These are phyloP conservation scores for Boletellus deceptivus DNA, from an alignment of 1,284 basidiomycete species.

Conservation along the genomic window DNA sequence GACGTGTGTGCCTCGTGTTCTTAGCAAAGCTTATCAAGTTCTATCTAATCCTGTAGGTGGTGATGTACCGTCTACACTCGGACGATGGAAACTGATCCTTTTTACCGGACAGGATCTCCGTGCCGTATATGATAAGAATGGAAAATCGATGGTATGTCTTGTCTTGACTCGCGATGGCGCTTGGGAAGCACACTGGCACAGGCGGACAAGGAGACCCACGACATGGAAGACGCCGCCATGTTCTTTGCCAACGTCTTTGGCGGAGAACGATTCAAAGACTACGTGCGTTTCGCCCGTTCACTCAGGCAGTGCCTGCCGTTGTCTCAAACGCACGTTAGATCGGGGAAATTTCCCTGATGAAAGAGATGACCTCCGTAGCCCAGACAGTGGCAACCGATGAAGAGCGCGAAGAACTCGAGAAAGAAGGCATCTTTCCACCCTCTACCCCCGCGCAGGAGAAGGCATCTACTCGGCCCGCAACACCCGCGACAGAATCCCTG, in stretches of 20 bases:
- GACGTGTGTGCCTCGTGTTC: slow-evolving; percentile 21
- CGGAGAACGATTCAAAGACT: slow-evolving; percentile 82
- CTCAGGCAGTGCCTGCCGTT: neutral
- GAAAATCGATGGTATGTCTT: slow-evolving; percentile 72
- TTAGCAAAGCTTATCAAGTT: slow-evolving; percentile 88
- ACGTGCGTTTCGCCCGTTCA: slow-evolving; percentile 51
- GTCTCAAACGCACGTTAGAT: slow-evolving; percentile 50
- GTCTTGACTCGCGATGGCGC: slow-evolving; percentile 9
- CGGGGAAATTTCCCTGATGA: slow-evolving; percentile 91
- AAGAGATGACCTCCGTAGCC: slow-evolving; percentile 82
- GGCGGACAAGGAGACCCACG: slow-evolving; percentile 71
- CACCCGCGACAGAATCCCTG: slow-evolving; percentile 24
- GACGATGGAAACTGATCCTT: slow-evolving; percentile 18
- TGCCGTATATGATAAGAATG: slow-evolving; percentile 94
- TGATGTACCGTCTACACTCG: slow-evolving; percentile 16
- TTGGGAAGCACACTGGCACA: slow-evolving; percentile 24
- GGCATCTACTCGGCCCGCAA: slow-evolving; percentile 22
- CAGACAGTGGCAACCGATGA: slow-evolving; percentile 86
- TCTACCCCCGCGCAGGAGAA: slow-evolving; percentile 20
- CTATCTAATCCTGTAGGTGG: slow-evolving; percentile 73
- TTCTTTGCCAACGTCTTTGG: slow-evolving; percentile 94
- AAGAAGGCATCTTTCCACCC: slow-evolving; percentile 45
- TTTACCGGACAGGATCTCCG: slow-evolving; percentile 66
- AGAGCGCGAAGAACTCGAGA: slow-evolving; percentile 86
- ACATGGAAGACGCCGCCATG: slow-evolving; percentile 83